Evolutionary conservation across 257 asterid genomes (phyloP).

Genomic region (Solanum bukasovii): DNA sequence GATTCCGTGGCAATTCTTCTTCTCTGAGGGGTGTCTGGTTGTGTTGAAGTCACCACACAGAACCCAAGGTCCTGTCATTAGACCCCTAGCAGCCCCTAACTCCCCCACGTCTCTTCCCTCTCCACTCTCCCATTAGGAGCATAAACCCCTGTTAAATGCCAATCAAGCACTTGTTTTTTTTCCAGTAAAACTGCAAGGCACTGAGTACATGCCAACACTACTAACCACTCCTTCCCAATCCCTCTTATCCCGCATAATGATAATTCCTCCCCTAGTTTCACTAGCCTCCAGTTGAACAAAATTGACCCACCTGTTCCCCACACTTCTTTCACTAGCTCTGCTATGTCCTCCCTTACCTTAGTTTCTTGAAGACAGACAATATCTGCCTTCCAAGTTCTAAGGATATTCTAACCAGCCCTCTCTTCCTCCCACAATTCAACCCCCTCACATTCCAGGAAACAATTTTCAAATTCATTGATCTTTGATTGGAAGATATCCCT

Average conservation of each 20-base stretch:
- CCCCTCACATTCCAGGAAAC: background rate
- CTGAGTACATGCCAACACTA: background rate
- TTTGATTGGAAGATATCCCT: background rate
- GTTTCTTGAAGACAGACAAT: background rate
- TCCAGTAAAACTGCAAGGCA: background rate
- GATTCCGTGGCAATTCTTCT: background rate
- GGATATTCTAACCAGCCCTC: background rate
- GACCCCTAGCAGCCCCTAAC: background rate
- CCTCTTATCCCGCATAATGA: background rate
- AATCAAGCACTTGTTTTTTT: background rate
- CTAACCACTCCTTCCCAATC: background rate
- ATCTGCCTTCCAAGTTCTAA: background rate
- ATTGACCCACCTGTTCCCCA: background rate
- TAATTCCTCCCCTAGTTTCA: background rate
- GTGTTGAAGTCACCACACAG: background rate
- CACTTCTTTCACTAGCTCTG: background rate
- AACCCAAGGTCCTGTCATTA: background rate
- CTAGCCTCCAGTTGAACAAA: background rate
- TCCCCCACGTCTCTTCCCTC: background rate
- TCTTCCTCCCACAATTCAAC: background rate
- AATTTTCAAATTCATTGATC: background rate
- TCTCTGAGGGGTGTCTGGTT: background rate
- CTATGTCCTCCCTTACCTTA: background rate
- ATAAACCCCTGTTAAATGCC: background rate
- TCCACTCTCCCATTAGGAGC: background rate